Evolutionary conservation across 371 early-diverging fungal genomes (phyloP), one percentile per base, ranked within the genome.

Genomic region (Dichotomocladium elegans): DNA sequence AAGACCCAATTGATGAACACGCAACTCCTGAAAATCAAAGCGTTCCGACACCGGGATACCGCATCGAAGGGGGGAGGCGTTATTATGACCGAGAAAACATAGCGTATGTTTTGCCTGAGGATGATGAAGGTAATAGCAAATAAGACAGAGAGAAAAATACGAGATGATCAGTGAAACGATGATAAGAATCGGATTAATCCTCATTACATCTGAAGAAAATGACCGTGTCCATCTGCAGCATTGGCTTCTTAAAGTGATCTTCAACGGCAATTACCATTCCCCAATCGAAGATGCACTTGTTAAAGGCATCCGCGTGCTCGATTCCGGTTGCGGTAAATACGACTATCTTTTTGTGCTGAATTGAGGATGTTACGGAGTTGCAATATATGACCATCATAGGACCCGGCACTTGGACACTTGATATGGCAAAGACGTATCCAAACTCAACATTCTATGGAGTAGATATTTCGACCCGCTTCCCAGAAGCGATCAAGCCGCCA

Each of bases 31-130:
- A n/a, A n/a, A n/a, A n/a, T n/a, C n/a, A n/a, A n/a, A n/a, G n/a
- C n/a, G n/a, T n/a, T n/a, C n/a, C n/a, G n/a, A n/a, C n/a, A n/a
- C n/a, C n/a, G n/a, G n/a, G n/a, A n/a, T n/a, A n/a, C n/a, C n/a
- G n/a, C n/a, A n/a, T n/a, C n/a, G n/a, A n/a, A n/a, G n/a, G n/a
- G 27, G 81, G 81, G 4, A 63, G 81, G 46, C 64, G 68, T 27
- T 71, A 66, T 21, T 70, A 77, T 41, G 62, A 68, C 15, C 64
- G 68, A 21, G 63, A 64, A 8, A 63, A 48, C 22, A 68, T 68
- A 11, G 55, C 70, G 10, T 79, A 79, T 47, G 59, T 77, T 46
- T 55, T 81, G 3, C 81, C 81, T 2, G 72, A 75, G 33, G 79
- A 81, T 37, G 65, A 75, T 37, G 67, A 58, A 60, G 72, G 72